Base-by-base conservation (phyloP, 257 asterid species). In the Rhazya stricta region DNA sequence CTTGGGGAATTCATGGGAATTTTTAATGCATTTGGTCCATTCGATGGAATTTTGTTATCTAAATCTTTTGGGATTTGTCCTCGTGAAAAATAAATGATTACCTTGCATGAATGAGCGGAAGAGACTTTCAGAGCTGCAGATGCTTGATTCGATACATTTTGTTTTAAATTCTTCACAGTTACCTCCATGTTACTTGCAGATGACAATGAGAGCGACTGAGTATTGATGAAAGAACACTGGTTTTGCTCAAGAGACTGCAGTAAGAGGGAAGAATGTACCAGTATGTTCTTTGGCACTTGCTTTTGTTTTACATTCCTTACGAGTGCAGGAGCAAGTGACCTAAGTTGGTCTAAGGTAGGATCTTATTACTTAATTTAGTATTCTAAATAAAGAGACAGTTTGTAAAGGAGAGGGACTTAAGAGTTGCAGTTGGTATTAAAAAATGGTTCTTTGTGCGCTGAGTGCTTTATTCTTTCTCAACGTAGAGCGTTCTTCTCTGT, bases 121-220 rank as follows among this genome's bases (percentile, higher is more conserved):
- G 30, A 30, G 34, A 29, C 42, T 12, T 61, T 62, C 69, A 10
- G 42, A 62, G 42, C 45, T 34, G 27, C 13, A 62, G 37, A 34
- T 3, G 16, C 27, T 19, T 65, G 70, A 34, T 65, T 16, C 2
- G 37, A 32, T 32, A 6, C 69, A 63, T n/a, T 30, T 65, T 36
- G 69, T 36, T 34, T 30, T 3, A 21, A 34, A 65, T 65, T 18
- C 70, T 65, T 37, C 46, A 36, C 70, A 1, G 58, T 65, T 32
- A 15, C 32, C 45, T 63, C 41, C 41, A 30, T 61, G 21, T 37
- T 65, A 19, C 42, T 34, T 10, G 70, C 70, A 65, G 70, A 37
- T 36, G 70, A 65, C 48, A 37, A 36, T 65, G 70, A 65, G 15
- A 63, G 70, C 9, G 70, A 65, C 43, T 65, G 70, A 65, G 3